Conservation (phyloP, 352 stramenopile genomes). For the Bremia lactucae region DNA sequence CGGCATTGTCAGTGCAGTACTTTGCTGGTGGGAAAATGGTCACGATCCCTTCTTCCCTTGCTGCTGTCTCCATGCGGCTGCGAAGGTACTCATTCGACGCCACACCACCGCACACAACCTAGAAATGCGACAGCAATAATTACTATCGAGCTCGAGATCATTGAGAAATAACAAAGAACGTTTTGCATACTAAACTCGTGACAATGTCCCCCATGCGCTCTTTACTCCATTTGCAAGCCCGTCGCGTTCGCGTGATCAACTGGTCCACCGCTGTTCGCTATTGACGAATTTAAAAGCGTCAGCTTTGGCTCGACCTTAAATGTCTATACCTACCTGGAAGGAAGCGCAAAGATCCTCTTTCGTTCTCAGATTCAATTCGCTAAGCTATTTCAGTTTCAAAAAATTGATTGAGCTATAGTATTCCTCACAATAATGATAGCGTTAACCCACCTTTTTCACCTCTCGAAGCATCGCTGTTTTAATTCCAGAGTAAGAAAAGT, state of each 20-base stretch:
- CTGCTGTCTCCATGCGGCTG: constrained; percentile 57
- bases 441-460: constrained; percentile 39
- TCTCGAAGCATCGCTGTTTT: constrained; percentile 93
- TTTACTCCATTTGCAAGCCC: constrained; percentile 80
- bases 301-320: not conserved
- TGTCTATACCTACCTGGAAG: constrained; percentile 62
- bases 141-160: not conserved
- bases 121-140: constrained; percentile 1
- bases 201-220: constrained; percentile 35
- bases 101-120: constrained; percentile 94
- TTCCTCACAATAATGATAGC: not conserved
- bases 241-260: constrained; percentile 62
- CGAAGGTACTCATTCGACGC: constrained; percentile 94
- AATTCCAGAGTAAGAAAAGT: constrained; percentile 97
- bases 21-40: constrained; percentile 49
- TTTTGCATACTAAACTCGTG: constrained; percentile 61
- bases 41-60: constrained; percentile 33
- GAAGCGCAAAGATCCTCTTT: constrained; percentile 89
- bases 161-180: not conserved
- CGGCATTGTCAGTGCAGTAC: constrained; percentile 98
- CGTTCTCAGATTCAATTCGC: constrained; percentile 28
- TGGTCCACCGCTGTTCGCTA: constrained; percentile 46
- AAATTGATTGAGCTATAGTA: not conserved
- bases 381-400: constrained; percentile 32
- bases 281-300: not conserved